These are phyloP conservation scores for Schizophyllum amplum DNA, from an alignment of 1,284 basidiomycete species.

Conservation along the genomic window DNA sequence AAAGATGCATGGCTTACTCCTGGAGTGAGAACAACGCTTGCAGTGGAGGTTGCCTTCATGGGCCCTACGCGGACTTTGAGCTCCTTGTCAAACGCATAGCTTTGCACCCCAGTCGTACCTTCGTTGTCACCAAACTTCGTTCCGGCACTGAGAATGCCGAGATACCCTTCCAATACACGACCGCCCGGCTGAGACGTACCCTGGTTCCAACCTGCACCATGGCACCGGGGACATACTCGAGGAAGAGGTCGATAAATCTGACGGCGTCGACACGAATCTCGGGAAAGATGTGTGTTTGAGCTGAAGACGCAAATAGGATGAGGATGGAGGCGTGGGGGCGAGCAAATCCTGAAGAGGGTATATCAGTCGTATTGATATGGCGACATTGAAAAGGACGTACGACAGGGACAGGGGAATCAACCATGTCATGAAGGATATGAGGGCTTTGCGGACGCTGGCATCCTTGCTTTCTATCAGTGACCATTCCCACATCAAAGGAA, in stretches of 20 bases:
- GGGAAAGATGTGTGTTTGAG: conserved; percentile 92
- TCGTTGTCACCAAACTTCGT: conserved; percentile 51
- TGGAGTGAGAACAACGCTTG: conserved; percentile 56
- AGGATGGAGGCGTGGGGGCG: conserved; percentile 67
- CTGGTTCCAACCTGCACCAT: conserved; percentile 66
- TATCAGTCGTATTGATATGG: background rate
- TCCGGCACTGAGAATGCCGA: conserved; percentile 63
- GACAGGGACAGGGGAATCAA: conserved; percentile 58
- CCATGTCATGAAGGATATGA: conserved; percentile 62
- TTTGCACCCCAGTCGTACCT: conserved; percentile 26
- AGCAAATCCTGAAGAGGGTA: conserved; percentile 48
- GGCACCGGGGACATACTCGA: conserved; percentile 63
- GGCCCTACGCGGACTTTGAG: conserved; percentile 28
- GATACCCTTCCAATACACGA: conserved; percentile 66
- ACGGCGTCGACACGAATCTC: conserved; percentile 90
- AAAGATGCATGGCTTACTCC: conserved; percentile 33
- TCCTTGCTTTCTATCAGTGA: conserved; percentile 34
- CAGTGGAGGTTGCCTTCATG: conserved; percentile 48
- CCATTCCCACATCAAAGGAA: conserved; percentile 1
- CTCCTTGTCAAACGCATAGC: background rate
- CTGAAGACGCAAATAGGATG: conserved; percentile 83
- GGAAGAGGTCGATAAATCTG: conserved; percentile 71
- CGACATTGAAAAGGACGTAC: conserved; percentile 28
- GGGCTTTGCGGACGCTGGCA: conserved; percentile 50
- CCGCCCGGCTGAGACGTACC: conserved; percentile 42